phyloP scores from a whole-genome alignment of 2,329 filamentous ascomycete species.

The Graphium sp. region DNA sequence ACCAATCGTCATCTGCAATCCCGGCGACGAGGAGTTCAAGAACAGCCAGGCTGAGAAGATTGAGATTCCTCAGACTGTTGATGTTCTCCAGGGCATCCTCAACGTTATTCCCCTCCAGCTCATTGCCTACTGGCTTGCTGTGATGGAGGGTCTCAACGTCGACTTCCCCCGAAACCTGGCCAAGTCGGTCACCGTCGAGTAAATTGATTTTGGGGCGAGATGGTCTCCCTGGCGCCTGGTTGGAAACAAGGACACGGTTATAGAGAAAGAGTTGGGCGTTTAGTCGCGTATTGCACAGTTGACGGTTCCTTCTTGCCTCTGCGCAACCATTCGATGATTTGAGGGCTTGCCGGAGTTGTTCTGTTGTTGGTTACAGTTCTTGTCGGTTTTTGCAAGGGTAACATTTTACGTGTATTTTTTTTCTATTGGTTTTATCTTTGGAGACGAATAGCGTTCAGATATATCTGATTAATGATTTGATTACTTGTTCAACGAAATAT shows the following conservation, averaged over 20 bases:
- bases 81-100: slow-evolving; percentile 87
- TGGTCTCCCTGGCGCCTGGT: no score
- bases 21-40: slow-evolving; percentile 75
- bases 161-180: slow-evolving; percentile 98
- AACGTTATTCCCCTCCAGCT: slow-evolving; percentile 96
- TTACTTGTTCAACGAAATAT: no score
- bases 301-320: no score
- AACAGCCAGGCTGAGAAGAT: slow-evolving; percentile 86
- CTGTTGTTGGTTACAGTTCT: no score
- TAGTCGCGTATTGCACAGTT: no score
- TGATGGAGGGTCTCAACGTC: slow-evolving; percentile 89
- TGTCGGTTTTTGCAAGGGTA: no score
- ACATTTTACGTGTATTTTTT: no score
- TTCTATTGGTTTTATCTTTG: no score
- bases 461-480: no score
- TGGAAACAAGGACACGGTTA: neutral
- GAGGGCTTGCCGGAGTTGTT: no score
- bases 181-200: slow-evolving; percentile 98
- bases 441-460: no score
- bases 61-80: slow-evolving; percentile 89
- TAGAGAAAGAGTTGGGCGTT: neutral
- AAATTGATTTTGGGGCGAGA: slow-evolving; percentile 19
- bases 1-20: slow-evolving; percentile 97
- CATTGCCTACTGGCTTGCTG: slow-evolving; percentile 97
- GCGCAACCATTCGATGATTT: no score